Evolutionary conservation across 306 rosid species (phyloP).

Genomic region (Begonia loranthoides): DNA sequence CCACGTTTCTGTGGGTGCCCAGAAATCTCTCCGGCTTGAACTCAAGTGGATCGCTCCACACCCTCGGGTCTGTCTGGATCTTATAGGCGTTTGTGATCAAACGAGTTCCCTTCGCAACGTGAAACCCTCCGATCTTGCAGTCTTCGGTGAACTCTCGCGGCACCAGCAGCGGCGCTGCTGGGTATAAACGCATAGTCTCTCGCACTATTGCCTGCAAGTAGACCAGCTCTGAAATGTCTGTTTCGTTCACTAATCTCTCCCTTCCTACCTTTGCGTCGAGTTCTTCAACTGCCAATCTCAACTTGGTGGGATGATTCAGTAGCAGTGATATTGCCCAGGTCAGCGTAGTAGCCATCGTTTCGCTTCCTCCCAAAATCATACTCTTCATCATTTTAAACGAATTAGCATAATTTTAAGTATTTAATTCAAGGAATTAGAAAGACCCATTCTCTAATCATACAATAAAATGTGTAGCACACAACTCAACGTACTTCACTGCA

Average conservation of each 20-base stretch:
- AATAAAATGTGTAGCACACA: too few relatives aligned
- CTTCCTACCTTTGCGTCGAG: background rate
- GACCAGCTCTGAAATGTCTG: background rate
- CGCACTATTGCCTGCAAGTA: conserved; percentile 1
- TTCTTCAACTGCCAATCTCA: too few relatives aligned
- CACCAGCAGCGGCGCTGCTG: background rate
- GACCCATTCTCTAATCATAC: too few relatives aligned
- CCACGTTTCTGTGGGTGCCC: background rate
- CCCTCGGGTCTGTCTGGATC: conserved; percentile 21
- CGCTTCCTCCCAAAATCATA: too few relatives aligned
- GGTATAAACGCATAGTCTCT: background rate
- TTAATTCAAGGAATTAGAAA: too few relatives aligned
- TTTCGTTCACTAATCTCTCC: background rate
- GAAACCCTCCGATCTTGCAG: conserved; percentile 27
- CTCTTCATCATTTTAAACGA: background rate
- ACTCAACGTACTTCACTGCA: too few relatives aligned
- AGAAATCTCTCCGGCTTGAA: conserved; percentile 30
- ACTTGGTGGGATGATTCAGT: too few relatives aligned
- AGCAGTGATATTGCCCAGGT: too few relatives aligned
- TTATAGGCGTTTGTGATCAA: conserved; percentile 25
- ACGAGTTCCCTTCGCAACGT: conserved; percentile 22
- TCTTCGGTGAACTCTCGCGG: conserved; percentile 13
- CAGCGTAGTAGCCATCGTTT: too few relatives aligned
- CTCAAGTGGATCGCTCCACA: conserved; percentile 13
- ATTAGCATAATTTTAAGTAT: too few relatives aligned